A percentile compares a stretch with the other conserved stretches of the same genome.
These are phyloP conservation scores for Boletus speciosus DNA, from an alignment of 768 basidiomycete genomes.

Conservation along the genomic window DNA sequence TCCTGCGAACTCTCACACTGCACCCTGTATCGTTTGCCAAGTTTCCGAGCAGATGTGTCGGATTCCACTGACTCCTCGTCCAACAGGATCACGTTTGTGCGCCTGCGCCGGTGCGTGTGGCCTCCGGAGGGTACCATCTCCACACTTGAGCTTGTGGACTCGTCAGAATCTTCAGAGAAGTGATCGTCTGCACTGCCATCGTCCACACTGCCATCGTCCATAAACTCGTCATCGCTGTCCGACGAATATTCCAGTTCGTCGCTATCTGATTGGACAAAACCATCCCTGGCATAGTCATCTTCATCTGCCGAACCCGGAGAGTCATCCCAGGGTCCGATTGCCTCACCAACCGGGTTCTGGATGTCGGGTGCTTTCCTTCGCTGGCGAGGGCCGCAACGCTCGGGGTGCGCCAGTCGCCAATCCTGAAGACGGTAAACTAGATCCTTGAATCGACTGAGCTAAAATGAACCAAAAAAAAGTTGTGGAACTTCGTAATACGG, in stretches of 20 bases:
- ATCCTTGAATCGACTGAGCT: constrained; percentile 11
- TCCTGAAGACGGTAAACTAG: constrained; percentile 7
- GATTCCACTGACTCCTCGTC: neutral
- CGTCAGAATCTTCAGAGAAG: neutral
- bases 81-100: constrained; percentile 1
- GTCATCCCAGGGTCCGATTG: constrained; percentile 16
- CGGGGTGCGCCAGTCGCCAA: constrained; percentile 11
- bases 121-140: neutral
- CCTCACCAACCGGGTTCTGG: constrained; percentile 14
- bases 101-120: neutral
- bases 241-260: neutral
- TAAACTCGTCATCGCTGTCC: neutral
- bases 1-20: neutral
- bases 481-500: neutral
- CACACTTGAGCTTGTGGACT: neutral
- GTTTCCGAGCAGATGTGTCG: neutral
- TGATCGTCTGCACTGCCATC: neutral
- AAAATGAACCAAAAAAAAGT: too few relatives aligned
- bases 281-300: constrained; percentile 1
- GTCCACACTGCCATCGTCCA: neutral
- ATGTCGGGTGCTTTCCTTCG: constrained; percentile 1
- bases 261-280: constrained; percentile 8
- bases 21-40: constrained; percentile 10
- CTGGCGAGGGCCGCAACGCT: neutral
- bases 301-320: constrained; percentile 9